Conservation (phyloP, 2,329 filamentous ascomycete species). For the Fusarium decemcellulare region DNA sequence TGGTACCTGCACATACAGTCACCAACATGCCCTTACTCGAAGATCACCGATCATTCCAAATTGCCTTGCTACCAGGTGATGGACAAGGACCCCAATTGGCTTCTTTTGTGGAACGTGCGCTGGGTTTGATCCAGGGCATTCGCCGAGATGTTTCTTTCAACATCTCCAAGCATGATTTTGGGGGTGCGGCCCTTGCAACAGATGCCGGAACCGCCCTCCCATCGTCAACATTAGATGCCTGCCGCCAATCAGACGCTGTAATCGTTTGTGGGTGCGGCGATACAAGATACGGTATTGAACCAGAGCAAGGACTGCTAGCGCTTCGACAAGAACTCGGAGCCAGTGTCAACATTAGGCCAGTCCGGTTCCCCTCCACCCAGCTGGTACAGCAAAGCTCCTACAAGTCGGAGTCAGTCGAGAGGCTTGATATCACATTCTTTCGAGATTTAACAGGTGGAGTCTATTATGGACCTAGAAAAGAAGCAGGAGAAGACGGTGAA, state of each 20-base stretch:
- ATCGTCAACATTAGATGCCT: conserved; percentile 24
- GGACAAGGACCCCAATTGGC: conserved; percentile 20
- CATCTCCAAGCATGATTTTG: conserved; percentile 12
- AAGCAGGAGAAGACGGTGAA: conserved; percentile 65
- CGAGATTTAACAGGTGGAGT: conserved; percentile 83
- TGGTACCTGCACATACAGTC: too few species aligned
- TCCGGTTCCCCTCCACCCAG: conserved; percentile 81
- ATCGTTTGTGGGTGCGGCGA: conserved; percentile 29
- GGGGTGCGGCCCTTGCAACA: conserved; percentile 10
- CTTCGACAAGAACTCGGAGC: conserved; percentile 75
- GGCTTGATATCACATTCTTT: conserved; percentile 83
- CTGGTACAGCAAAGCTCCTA: conserved; percentile 78
- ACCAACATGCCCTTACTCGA: conserved; percentile 19
- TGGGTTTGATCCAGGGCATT: conserved; percentile 19
- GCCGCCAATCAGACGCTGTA: conserved; percentile 17
- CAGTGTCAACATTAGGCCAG: conserved; percentile 77
- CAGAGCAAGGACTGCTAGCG: conserved; percentile 79
- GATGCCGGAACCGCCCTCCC: neutral
- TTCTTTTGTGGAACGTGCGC: conserved; percentile 4
- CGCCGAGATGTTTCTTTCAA: conserved; percentile 22
- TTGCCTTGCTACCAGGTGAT: conserved; percentile 29
- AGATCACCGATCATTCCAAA: conserved; percentile 1
- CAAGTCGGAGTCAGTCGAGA: conserved; percentile 76
- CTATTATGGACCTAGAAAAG: conserved; percentile 78
- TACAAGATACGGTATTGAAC: neutral